Evolutionary conservation across 768 basidiomycete genomes (phyloP), one percentile per base, ranked within the genome.

Genomic region (Tricholoma furcatifolium): DNA sequence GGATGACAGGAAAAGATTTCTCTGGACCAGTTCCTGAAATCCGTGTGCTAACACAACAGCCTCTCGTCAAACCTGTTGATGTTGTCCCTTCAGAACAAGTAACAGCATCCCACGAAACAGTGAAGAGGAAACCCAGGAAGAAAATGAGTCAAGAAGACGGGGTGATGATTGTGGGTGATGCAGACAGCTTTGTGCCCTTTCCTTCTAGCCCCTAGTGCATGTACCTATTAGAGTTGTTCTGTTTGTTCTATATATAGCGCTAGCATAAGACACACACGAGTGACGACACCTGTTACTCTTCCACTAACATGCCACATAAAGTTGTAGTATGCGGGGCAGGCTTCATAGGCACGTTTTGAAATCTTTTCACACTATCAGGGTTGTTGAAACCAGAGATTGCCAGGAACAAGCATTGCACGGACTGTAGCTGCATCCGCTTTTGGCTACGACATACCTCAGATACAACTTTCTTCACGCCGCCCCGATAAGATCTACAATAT

Each of bases 1-100:
- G 85, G 12, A 84, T 92, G 84, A 92, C 90, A 10, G 90, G 90
- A 34, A 91, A 87, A 58, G 88, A 92, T 63, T 92, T 92, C 62
- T 85, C 88, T 40, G 90, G 90, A 1, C 90, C 90, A 21, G 80
- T 82, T 15, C 90, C 90, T 0, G 81, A 84, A 53, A 90, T 91
- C 30, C 70, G 71, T 20, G 67, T 64, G 4, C 74, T 77, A 2
- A 63, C 69, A 6, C 72, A 75, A 14, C 65, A 63, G 1, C 68
- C 67, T 20, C 52, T 58, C 9, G 57, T 64, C 18, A 65, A 61
- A 34, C 53, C 53, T 11, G 47, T 55, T 24, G 55, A 53, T 18
- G 49, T 55, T 30, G 41, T 42, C 21, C 52, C 48, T 41, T 43
- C 18, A 15, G 67, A 63, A 49, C 63, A 53, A 14, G 42, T 39